These are phyloP conservation scores for Syncephalastrum contaminatum DNA, from an alignment of 371 early-diverging fungal species.

Conservation along the genomic window DNA sequence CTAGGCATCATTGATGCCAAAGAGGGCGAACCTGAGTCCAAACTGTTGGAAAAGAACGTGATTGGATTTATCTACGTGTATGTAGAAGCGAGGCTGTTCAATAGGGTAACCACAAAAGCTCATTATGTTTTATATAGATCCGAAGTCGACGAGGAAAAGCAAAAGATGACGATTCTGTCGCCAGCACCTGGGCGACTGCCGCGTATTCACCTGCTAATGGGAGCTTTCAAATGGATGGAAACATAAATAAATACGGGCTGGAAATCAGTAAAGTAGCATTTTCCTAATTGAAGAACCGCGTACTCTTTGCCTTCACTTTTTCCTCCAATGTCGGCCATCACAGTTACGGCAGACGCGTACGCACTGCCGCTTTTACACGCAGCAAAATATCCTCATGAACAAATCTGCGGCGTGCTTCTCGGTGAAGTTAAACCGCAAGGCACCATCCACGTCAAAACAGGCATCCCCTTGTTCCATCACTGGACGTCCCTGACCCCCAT, in stretches of 20 bases:
- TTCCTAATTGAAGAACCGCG: too few species aligned
- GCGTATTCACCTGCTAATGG: slow-evolving; percentile 79
- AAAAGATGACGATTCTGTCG: slow-evolving; percentile 79
- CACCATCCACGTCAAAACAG: slow-evolving; percentile 50
- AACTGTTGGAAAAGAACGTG: slow-evolving; percentile 69
- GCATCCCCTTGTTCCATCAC: slow-evolving; percentile 79
- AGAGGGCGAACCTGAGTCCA: slow-evolving; percentile 57
- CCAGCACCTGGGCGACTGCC: slow-evolving; percentile 91
- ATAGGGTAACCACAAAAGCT: neutral
- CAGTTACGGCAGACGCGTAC: slow-evolving; percentile 61
- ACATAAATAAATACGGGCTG: slow-evolving; percentile 12
- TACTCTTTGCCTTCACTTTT: too few species aligned
- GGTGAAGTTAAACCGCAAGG: slow-evolving; percentile 37
- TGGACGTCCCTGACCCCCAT: slow-evolving; percentile 76
- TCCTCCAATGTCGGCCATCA: neutral
- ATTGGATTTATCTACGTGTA: slow-evolving; percentile 91
- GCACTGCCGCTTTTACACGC: slow-evolving; percentile 75
- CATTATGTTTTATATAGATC: slow-evolving; percentile 46
- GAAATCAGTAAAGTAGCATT: too few species aligned
- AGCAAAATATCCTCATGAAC: slow-evolving; percentile 72
- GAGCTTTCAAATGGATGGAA: slow-evolving; percentile 83
- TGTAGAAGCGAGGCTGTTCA: slow-evolving; percentile 8
- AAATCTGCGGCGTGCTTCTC: slow-evolving; percentile 71
- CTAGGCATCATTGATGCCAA: slow-evolving; percentile 80
- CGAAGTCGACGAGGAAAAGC: slow-evolving; percentile 78